Conservation (phyloP, 768 basidiomycete genomes). For the Calvatia gigantea region DNA sequence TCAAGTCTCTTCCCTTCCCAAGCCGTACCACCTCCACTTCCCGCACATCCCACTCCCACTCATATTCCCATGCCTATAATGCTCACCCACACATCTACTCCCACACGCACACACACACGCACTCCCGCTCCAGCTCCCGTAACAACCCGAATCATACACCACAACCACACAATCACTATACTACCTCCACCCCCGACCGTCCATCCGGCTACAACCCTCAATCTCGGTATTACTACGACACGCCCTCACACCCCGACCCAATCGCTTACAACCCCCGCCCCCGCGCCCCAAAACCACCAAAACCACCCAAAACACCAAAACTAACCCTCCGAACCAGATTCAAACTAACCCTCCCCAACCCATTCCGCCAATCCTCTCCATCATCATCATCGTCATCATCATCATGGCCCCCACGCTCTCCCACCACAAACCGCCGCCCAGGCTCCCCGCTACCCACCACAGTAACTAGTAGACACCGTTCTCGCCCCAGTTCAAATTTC, state of each 20-base stretch:
- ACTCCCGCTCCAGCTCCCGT: background rate
- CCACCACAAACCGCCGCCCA: no score
- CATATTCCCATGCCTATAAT: no score
- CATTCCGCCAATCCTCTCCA: background rate
- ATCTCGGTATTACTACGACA: background rate
- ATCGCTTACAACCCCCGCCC: background rate
- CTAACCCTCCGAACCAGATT: background rate
- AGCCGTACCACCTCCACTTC: background rate
- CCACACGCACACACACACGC: background rate
- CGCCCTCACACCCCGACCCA: background rate
- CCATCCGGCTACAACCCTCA: background rate
- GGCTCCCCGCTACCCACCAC: background rate
- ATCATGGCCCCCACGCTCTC: background rate
- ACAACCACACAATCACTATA: background rate
- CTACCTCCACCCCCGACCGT: background rate
- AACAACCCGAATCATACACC: background rate
- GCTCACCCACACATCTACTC: no score
- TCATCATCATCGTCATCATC: background rate
- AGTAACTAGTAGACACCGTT: no score
- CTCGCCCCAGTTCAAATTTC: no score
- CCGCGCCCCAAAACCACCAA: background rate
- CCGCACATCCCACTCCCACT: background rate
- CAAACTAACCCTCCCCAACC: conserved; percentile 7
- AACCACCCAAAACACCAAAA: background rate
- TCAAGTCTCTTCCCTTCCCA: conserved; percentile 1